These are phyloP conservation scores for Podosphaera fusca DNA, from an alignment of 2,329 filamentous ascomycete species.

Conservation along the genomic window DNA sequence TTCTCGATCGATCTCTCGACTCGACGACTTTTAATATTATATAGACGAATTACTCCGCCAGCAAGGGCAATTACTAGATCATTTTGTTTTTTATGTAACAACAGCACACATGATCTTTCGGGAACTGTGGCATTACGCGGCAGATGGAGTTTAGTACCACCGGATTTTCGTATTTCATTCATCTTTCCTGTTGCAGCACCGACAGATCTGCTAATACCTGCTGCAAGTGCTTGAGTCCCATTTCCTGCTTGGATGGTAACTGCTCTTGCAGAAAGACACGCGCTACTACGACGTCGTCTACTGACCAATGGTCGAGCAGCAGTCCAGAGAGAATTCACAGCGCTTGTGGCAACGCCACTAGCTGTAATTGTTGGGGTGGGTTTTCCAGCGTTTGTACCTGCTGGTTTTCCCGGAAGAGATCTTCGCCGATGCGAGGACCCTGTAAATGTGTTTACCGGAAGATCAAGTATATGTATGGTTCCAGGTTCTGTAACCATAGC, in stretches of 20 bases:
- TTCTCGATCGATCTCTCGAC: constrained; percentile 29
- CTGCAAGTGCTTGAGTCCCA: constrained; percentile 49
- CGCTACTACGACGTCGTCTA: constrained; percentile 14
- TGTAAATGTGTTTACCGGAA: constrained; percentile 59
- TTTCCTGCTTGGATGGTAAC: constrained; percentile 33
- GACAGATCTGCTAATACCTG: constrained; percentile 50
- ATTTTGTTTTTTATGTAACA: constrained; percentile 38
- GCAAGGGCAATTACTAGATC: constrained; percentile 42
- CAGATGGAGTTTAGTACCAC: constrained; percentile 51
- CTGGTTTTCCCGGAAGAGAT: constrained; percentile 4
- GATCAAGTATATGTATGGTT: constrained; percentile 81
- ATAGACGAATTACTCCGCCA: constrained; percentile 41
- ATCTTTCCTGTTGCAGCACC: constrained; percentile 46
- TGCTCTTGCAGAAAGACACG: constrained; percentile 12
- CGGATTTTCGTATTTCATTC: constrained; percentile 48
- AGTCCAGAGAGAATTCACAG: constrained; percentile 15
- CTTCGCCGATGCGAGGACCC: constrained; percentile 55
- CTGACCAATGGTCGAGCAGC: constrained; percentile 15
- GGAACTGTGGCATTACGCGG: constrained; percentile 31
- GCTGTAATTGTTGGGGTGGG: constrained; percentile 25
- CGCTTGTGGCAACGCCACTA: constrained; percentile 14
- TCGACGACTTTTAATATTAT: constrained; percentile 22
- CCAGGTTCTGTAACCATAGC: constrained; percentile 84
- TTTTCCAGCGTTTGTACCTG: constrained; percentile 14
- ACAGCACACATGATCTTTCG: constrained; percentile 35